phyloP scores from a whole-genome alignment of 2,329 filamentous ascomycete species.

The Aspergillus tamarii region DNA sequence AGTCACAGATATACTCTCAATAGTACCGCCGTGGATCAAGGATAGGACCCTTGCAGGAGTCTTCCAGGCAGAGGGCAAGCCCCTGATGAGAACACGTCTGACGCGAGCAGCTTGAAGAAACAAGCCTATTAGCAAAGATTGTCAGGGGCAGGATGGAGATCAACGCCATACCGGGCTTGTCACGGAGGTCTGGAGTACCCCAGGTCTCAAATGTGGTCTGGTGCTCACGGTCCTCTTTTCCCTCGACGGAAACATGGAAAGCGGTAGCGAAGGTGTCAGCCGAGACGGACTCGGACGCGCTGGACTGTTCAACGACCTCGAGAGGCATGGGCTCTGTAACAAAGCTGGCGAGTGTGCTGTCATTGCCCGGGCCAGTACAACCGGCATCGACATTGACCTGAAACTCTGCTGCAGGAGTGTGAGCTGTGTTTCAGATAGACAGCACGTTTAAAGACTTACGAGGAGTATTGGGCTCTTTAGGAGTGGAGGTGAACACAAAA shows the following conservation, averaged over 20 bases:
- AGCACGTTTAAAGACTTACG: conserved; percentile 1
- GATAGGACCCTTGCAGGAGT: conserved; percentile 38
- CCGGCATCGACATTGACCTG: background rate
- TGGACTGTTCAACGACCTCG: background rate
- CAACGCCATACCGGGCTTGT: conserved; percentile 29
- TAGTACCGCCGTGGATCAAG: conserved; percentile 42
- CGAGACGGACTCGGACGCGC: background rate
- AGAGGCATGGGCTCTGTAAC: background rate
- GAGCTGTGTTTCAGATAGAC: background rate
- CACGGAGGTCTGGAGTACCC: conserved; percentile 31
- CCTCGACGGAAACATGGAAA: conserved; percentile 5
- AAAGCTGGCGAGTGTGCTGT: background rate
- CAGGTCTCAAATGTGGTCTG: conserved; percentile 34
- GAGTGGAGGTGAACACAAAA: conserved; percentile 4
- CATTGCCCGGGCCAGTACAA: background rate
- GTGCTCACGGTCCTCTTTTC: conserved; percentile 34
- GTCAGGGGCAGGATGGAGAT: background rate
- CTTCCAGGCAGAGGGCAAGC: conserved; percentile 38
- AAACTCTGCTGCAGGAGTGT: background rate
- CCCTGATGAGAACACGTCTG: conserved; percentile 38
- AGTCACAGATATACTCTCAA: conserved; percentile 37
- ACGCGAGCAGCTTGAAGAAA: conserved; percentile 24
- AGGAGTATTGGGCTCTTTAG: background rate
- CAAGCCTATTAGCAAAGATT: conserved; percentile 1
- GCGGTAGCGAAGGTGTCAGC: background rate